Evolutionary conservation across 2,329 filamentous ascomycete genomes (phyloP), one percentile per base, ranked within the genome.

Genomic region (Monilinia fructicola): DNA sequence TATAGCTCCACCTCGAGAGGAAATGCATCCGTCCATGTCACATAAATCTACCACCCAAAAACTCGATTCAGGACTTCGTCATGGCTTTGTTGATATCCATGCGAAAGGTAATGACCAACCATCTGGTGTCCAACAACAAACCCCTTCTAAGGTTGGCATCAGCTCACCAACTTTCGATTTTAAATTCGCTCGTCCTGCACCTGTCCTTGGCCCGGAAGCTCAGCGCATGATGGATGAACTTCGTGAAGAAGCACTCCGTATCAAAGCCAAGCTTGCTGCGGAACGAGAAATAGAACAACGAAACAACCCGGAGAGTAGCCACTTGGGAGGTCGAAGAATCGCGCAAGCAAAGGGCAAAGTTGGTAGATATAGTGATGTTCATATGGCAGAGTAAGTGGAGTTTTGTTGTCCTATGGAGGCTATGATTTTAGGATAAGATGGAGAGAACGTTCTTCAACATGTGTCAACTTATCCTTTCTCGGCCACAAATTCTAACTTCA

Each of bases 21-120:
- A 97, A 77, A 97, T 97, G 93, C 93, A 97, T 76, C 94, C 94
- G 11, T 91, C 90, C 80, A 91, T 90, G 76, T 86, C 87, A 66
- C 92, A 95, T 67, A 84, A 86, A 64, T 89, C 83, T 70, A 93
- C 90, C 28, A 90, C 87, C 69, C 91, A 90, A 64, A 82, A 91
- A 54, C 86, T 90, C 2, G 93, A 95, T 35, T 92, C 93, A 14
- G 92, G 90, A 7, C 82, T 95, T 54, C 87, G 90, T 74, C 83
- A 96, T 28, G 93, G 93, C 21, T 97, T 97, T 78, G 86, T 86
- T 67, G 90, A 91, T 71, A 88, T 95, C 76, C 64, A 73, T 40
- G 64, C 69, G 5, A 77, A 78, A 26, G 81, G 80, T 66, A 73
- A 76, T 61, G 73, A 76, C 59, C 76, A 78, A 63, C 75, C 79